These are phyloP conservation scores for Silene noctiflora DNA, from an alignment of 179 eudicot species.

Conservation along the genomic window DNA sequence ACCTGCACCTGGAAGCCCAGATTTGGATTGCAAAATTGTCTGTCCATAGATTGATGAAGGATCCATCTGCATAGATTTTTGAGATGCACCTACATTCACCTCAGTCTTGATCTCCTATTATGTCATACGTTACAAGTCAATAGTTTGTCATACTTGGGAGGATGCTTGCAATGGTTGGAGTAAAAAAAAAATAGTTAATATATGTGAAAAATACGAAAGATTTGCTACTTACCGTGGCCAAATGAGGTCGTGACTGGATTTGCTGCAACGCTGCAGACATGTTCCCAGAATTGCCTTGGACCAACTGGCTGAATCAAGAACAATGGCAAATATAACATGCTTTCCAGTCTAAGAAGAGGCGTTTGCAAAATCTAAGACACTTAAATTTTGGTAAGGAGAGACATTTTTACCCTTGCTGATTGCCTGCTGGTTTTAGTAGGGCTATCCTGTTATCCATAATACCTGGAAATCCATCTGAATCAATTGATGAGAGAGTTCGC, in stretches of 20 bases:
- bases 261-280: conserved; percentile 91
- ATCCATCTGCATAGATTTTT: conserved; percentile 82
- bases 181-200: neutral
- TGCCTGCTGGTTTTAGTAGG: conserved; percentile 72
- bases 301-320: conserved; percentile 77
- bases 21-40: conserved; percentile 83
- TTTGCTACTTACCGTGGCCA: conserved; percentile 51
- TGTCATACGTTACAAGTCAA: conserved; percentile 15
- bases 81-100: conserved; percentile 64
- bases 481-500: conserved; percentile 58
- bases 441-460: conserved; percentile 89
- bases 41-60: conserved; percentile 92
- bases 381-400: conserved; percentile 1
- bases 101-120: conserved; percentile 76
- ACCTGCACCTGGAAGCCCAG: conserved; percentile 93
- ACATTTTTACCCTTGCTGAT: conserved; percentile 68
- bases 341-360: conserved; percentile 15
- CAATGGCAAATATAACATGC: conserved; percentile 24
- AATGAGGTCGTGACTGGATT: conserved; percentile 76
- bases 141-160: neutral
- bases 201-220: neutral
- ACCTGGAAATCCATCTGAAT: conserved; percentile 59
- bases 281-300: conserved; percentile 72
- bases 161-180: neutral
- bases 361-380: neutral